Evolutionary conservation across 495 filamentous ascomycete genomes (phyloP).

Genomic region (Durotheca rogersii): DNA sequence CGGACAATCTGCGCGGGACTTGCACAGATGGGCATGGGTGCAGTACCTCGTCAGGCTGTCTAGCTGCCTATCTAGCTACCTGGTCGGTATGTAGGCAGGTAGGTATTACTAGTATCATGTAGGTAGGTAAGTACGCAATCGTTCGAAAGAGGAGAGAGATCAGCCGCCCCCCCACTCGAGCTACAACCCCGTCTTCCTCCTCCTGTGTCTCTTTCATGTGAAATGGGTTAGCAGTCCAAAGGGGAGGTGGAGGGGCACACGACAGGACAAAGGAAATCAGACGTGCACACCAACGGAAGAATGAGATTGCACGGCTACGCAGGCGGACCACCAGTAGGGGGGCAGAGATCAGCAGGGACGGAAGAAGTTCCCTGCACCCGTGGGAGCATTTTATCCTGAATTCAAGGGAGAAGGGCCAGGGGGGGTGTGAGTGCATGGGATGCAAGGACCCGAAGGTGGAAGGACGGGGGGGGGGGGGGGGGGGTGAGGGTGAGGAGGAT

Average conservation of each 20-base stretch:
- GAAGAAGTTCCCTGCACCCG: constrained; percentile 21
- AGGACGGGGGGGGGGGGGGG: too few species aligned
- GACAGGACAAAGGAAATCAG: too few species aligned
- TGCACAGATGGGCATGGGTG: too few species aligned
- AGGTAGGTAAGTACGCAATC: too few species aligned
- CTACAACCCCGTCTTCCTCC: not conserved
- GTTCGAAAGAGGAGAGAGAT: too few species aligned
- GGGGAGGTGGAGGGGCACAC: not conserved
- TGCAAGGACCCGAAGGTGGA: constrained; percentile 22
- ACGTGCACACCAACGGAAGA: constrained; percentile 10
- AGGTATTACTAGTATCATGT: too few species aligned
- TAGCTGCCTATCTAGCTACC: too few species aligned
- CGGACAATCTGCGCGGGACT: not conserved
- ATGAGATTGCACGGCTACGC: constrained; percentile 14
- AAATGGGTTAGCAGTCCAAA: not conserved
- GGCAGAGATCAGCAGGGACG: constrained; percentile 23
- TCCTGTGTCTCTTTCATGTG: not conserved
- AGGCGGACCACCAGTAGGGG: constrained; percentile 4
- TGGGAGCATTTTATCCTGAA: constrained; percentile 32
- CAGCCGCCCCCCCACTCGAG: too few species aligned
- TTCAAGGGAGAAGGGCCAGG: constrained; percentile 4
- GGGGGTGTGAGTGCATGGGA: constrained; percentile 23
- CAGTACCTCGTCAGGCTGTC: too few species aligned
- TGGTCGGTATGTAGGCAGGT: too few species aligned
- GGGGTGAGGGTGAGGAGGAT: too few species aligned